A percentile compares a stretch with the other conserved stretches of the same genome.
Conservation (phyloP, 495 filamentous ascomycete genomes). For the Pyrenopolyporus hunteri region DNA sequence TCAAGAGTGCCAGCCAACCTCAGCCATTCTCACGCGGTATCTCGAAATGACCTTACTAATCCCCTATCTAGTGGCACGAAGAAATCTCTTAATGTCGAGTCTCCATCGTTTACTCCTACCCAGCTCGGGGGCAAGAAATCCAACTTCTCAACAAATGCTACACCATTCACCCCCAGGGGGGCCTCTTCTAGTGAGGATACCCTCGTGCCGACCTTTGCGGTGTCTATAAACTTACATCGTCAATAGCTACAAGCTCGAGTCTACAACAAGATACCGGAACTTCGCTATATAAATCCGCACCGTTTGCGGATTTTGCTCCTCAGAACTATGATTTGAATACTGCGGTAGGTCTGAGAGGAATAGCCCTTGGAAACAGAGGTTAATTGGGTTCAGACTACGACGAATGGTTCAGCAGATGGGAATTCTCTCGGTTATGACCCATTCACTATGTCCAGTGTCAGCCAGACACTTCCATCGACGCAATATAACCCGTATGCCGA, state of each 20-base stretch:
- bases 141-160: slow-evolving; percentile 81
- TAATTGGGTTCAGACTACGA: slow-evolving; percentile 33
- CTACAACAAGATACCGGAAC: slow-evolving; percentile 47
- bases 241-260: slow-evolving; percentile 46
- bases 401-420: slow-evolving; percentile 38
- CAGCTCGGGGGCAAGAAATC: slow-evolving; percentile 61
- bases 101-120: slow-evolving; percentile 88
- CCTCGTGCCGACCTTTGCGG: not conserved
- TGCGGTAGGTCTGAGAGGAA: slow-evolving; percentile 56
- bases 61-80: slow-evolving; percentile 56
- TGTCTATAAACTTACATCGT: slow-evolving; percentile 31
- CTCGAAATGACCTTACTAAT: slow-evolving; percentile 5
- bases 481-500: slow-evolving; percentile 72
- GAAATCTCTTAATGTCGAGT: slow-evolving; percentile 92
- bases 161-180: slow-evolving; percentile 81
- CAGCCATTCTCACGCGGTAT: not conserved
- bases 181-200: slow-evolving; percentile 43
- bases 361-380: not conserved
- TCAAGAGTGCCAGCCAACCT: slow-evolving; percentile 1
- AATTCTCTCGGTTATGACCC: slow-evolving; percentile 58
- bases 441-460: slow-evolving; percentile 62
- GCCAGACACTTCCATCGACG: slow-evolving; percentile 57
- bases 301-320: slow-evolving; percentile 82
- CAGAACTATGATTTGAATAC: slow-evolving; percentile 70
- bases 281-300: slow-evolving; percentile 56